Evolutionary conservation across 495 filamentous ascomycete genomes (phyloP), one percentile per base, ranked within the genome.

Genomic region (Aspergillus saccharolyticus): DNA sequence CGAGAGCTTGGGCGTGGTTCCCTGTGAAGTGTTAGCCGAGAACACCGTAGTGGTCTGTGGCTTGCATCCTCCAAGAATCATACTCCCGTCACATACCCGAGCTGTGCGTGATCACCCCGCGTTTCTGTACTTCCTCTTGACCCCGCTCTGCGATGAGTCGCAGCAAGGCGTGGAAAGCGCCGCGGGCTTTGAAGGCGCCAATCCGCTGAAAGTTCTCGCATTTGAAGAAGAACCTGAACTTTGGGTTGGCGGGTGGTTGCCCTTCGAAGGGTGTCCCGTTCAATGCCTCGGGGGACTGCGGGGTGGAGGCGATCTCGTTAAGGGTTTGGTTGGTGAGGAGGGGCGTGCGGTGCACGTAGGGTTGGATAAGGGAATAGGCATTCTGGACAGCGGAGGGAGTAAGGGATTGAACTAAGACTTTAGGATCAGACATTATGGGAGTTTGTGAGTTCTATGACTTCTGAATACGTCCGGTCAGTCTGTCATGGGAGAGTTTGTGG

Each of bases 1-100:
- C 84, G 54, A 97, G 86, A 18, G 94, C 94, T 81, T 96, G 91
- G 0, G 94, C 94, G 72, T 98, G 94, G 76, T 98, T 97, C 24
- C 93, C 92, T 90, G 50, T 33, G 2, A 22, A 0, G 28, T 22
- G 30, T 64, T 18, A 65, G 56, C 33, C 14, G 33, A 12, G 2
- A 15, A 9, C 10, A 39, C 2, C 7, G 2, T 39, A 12, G 10
- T 15, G 33, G 7, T 39, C 2, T 39, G 33, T 8, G 5, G 7
- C 10, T 39, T 10, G 33, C 2, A 12, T 39, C 10, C 33, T 39
- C 10, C 7, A 12, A 15, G 14, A 12, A 2, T 10, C 2, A 2
- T 39, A 17, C 3, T 17, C 7, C 8, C n/a, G 42, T 9, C 25
- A 52, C 44, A 54, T 72, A 91, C 92, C 93, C 66, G 85, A 89